Conservation (phyloP, 176 grass and related monocot species). For the Phoenix dactylifera region DNA sequence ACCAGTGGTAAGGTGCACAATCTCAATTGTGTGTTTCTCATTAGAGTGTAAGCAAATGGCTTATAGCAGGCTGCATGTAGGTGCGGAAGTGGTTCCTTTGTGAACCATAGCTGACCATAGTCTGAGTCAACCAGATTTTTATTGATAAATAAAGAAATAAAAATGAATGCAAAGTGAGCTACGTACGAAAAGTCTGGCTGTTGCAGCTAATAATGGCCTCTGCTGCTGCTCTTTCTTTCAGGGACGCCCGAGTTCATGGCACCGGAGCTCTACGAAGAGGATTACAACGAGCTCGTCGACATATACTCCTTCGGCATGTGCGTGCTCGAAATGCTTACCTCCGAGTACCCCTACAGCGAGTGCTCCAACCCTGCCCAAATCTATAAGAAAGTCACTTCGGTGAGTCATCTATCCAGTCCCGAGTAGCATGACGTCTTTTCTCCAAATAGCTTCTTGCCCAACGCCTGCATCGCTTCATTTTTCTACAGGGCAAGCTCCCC, state of each 20-base stretch:
- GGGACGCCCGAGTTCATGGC: conserved; percentile 97
- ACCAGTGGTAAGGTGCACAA: too few species aligned
- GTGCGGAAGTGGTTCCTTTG: too few species aligned
- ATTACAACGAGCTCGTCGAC: conserved; percentile 64
- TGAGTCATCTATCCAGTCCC: background rate
- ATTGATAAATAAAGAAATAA: too few species aligned
- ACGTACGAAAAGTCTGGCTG: too few species aligned
- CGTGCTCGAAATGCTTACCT: conserved; percentile 80
- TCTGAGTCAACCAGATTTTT: too few species aligned
- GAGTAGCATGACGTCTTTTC: background rate
- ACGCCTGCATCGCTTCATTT: background rate
- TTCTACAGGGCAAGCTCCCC: conserved; percentile 54
- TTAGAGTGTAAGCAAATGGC: too few species aligned
- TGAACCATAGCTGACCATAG: too few species aligned
- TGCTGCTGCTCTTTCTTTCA: background rate
- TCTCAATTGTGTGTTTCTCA: too few species aligned
- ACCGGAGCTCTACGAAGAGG: conserved; percentile 86
- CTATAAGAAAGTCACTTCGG: conserved; percentile 89
- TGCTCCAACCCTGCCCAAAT: conserved; percentile 92
- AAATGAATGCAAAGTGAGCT: too few species aligned
- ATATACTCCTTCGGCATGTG: conserved; percentile 95
- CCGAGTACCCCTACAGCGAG: conserved; percentile 78
- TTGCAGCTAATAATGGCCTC: too few species aligned
- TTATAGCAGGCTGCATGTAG: too few species aligned
- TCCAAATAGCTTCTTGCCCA: background rate